These are phyloP conservation scores for Apiospora rasikravindrae DNA, from an alignment of 2,329 filamentous ascomycete species.

Conservation along the genomic window DNA sequence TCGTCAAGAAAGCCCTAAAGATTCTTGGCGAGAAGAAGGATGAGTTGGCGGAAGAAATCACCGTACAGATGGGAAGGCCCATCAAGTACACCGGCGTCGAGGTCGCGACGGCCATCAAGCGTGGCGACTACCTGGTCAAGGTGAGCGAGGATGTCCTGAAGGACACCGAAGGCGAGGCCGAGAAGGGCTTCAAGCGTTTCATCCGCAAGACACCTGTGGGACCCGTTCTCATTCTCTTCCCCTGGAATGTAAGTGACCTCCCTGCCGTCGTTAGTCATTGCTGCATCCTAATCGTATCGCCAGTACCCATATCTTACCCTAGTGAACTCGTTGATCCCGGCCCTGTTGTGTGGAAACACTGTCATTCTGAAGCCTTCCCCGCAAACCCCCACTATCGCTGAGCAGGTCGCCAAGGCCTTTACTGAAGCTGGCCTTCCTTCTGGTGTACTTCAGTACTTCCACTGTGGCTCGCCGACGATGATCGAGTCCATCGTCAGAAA, in stretches of 20 bases:
- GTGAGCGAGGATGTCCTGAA: slow-evolving; percentile 79
- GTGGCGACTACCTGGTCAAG: slow-evolving; percentile 84
- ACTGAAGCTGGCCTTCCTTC: slow-evolving; percentile 78
- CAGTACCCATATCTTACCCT: slow-evolving; percentile 95
- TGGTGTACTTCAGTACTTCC: slow-evolving; percentile 90
- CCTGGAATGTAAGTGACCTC: slow-evolving; percentile 82
- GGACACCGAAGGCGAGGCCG: slow-evolving; percentile 80
- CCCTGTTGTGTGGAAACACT: slow-evolving; percentile 86
- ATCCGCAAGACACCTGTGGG: slow-evolving; percentile 89
- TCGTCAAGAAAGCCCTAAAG: slow-evolving; percentile 80
- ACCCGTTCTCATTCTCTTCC: slow-evolving; percentile 86
- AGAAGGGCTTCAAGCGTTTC: slow-evolving; percentile 89
- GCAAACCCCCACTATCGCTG: slow-evolving; percentile 90
- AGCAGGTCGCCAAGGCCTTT: slow-evolving; percentile 81
- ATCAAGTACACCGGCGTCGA: slow-evolving; percentile 87
- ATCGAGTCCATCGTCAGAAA: slow-evolving; percentile 82
- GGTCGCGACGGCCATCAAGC: slow-evolving; percentile 81
- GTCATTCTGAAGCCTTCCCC: slow-evolving; percentile 95
- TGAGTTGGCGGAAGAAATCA: slow-evolving; percentile 83
- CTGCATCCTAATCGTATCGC: slow-evolving; percentile 24
- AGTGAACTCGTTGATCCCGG: slow-evolving; percentile 89
- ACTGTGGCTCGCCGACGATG: slow-evolving; percentile 77
- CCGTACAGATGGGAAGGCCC: slow-evolving; percentile 92
- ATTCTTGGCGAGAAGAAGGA: slow-evolving; percentile 74
- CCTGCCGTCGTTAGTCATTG: not conserved